phyloP scores from a whole-genome alignment of 2,329 filamentous ascomycete species.

The Gremmenia infestans region DNA sequence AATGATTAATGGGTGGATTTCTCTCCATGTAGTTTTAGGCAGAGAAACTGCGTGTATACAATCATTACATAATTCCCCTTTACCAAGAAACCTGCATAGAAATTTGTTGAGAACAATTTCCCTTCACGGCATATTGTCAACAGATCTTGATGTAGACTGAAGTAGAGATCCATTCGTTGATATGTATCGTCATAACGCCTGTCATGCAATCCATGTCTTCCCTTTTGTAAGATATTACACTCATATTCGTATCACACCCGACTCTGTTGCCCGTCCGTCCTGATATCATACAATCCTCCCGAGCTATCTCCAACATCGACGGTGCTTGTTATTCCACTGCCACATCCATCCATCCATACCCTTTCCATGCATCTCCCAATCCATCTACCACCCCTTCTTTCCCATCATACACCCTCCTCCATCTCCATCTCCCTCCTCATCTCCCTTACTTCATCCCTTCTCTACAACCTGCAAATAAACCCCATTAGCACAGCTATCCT shows the following conservation, averaged over 20 bases:
- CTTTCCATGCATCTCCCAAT: too few relatives aligned
- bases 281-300: background rate
- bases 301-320: background rate
- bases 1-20: background rate
- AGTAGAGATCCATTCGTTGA: constrained; percentile 19
- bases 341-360: background rate
- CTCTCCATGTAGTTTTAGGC: background rate
- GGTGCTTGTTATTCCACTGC: background rate
- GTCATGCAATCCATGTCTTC: constrained; percentile 3
- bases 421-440: background rate
- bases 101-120: too few relatives aligned
- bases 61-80: constrained; percentile 3
- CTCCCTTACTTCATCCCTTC: background rate
- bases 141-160: background rate
- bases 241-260: background rate
- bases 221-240: background rate
- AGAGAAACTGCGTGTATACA: background rate
- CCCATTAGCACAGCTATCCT: too few relatives aligned
- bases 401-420: background rate
- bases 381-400: background rate
- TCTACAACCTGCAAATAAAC: background rate
- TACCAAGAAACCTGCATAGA: background rate
- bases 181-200: constrained; percentile 12
- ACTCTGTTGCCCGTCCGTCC: background rate
- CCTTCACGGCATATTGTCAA: background rate